Evolutionary conservation across 2,329 filamentous ascomycete genomes (phyloP).

Genomic region (Atkinsonella hypoxylon): DNA sequence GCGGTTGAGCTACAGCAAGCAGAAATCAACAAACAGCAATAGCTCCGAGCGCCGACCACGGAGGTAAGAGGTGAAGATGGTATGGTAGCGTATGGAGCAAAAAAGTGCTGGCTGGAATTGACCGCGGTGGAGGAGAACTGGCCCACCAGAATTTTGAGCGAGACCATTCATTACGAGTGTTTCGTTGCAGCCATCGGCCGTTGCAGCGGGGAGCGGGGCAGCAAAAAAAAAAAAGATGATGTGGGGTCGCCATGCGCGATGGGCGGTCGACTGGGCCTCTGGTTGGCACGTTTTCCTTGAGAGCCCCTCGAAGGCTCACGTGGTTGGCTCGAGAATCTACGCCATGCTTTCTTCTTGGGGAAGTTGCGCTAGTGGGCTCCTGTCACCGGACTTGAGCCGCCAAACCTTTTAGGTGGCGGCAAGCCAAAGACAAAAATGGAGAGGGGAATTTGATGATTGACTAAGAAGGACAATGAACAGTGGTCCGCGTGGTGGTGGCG

Average conservation of each 20-base stretch:
- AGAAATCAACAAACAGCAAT: not conserved
- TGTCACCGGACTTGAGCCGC: slow-evolving; percentile 2
- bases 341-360: not conserved
- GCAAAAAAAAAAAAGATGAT: not conserved
- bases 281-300: not conserved
- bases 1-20: not conserved
- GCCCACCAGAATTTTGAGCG: not conserved
- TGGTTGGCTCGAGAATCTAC: not conserved
- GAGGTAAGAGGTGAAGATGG: slow-evolving; percentile 1
- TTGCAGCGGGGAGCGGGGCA: slow-evolving; percentile 2
- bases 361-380: not conserved
- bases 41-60: slow-evolving; percentile 5
- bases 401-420: not conserved
- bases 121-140: slow-evolving; percentile 5
- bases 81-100: slow-evolving; percentile 2
- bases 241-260: not conserved
- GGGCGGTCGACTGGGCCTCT: not conserved
- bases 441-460: not conserved
- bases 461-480: not conserved
- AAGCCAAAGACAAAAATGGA: not conserved
- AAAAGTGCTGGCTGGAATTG: slow-evolving; percentile 1
- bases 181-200: not conserved
- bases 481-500: not conserved
- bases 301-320: not conserved
- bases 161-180: not conserved